Base-by-base conservation (phyloP, 805 yeast species). In the Yamadazyma scolyti region DNA sequence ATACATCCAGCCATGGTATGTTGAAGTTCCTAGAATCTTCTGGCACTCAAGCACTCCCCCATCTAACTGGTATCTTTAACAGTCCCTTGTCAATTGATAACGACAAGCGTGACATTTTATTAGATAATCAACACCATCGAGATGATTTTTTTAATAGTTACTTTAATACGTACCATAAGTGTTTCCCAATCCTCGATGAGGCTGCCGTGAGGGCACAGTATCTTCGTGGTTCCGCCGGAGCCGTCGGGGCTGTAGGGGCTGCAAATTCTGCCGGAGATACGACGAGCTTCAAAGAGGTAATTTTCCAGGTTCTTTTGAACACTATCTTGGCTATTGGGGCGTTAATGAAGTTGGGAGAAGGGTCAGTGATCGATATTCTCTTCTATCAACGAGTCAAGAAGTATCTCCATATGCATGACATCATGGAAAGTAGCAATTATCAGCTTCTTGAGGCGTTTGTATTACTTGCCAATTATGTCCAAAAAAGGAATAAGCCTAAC, bases 291-390 rank as follows among this genome's bases (percentile, higher is more conserved):
- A 18, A 28, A 30, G 27, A 29, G 11, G 30, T 19, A 16, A 20
- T 21, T 13, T 77, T 79, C 77, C 71, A 71, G 39, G 60, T 77
- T 14, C 44, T 81, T 19, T 50, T 75, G 24, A 72, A 78, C 44
- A 67, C 79, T 0, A 75, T 79, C 0, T 50, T 79, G 16, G 82
- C 42, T 83, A 54, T 81, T n/a, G 88, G 87, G 10, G 71, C 83
- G 15, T 79, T 83, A 81, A 76, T 82, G 48, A 40, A 70, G 8
- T 67, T 72, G 42, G 80, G 79, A 9, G 81, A 77, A 39, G 50
- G 63, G 11, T 59, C 73, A 2, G 65, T 64, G 33, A 19, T 38
- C 11, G 42, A 58, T 69, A 23, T 76, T 20, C 59, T 70, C 27
- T 80, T 77, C 38, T 81, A 76, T 68, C 68, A 61, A 71, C 25